Conservation (phyloP, 2,329 filamentous ascomycete genomes). For the Cladosporium phlei region DNA sequence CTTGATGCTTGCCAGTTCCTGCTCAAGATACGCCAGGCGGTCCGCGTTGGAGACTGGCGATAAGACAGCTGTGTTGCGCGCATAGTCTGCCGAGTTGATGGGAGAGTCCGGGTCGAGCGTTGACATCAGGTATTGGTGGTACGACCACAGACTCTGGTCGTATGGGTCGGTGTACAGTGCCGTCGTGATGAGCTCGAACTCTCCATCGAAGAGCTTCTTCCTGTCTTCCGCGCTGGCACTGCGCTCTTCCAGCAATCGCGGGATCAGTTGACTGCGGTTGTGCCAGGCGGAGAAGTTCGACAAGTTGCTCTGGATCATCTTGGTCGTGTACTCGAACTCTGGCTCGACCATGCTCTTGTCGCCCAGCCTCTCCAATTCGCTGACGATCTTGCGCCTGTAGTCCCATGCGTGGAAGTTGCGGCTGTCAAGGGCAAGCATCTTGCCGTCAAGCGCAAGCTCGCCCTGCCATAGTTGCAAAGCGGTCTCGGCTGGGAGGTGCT, state of each 20-base stretch:
- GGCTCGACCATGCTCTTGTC: constrained; percentile 57
- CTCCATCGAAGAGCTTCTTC: constrained; percentile 66
- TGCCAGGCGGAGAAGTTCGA: constrained; percentile 99
- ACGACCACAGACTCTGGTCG: constrained; percentile 96
- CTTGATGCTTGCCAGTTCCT: constrained; percentile 71
- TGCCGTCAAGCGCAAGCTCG: constrained; percentile 75
- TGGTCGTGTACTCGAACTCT: constrained; percentile 86
- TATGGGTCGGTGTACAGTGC: constrained; percentile 85
- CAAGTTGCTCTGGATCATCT: constrained; percentile 77
- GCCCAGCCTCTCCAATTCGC: constrained; percentile 61
- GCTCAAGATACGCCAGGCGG: constrained; percentile 59
- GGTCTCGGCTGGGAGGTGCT: constrained; percentile 51
- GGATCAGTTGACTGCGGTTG: constrained; percentile 77
- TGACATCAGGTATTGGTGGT: constrained; percentile 81
- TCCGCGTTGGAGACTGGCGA: constrained; percentile 58
- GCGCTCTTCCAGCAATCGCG: constrained; percentile 67
- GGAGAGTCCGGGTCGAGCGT: constrained; percentile 53
- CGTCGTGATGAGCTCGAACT: constrained; percentile 69
- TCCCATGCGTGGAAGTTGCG: constrained; percentile 97
- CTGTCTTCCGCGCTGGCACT: constrained; percentile 59
- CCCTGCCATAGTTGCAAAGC: constrained; percentile 72
- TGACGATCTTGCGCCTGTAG: constrained; percentile 75
- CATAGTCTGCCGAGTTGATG: constrained; percentile 28
- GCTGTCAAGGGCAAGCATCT: constrained; percentile 81
- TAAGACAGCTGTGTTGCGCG: constrained; percentile 48